Percentiles rank a stretch among this genome's conserved stretches.
Conservation (phyloP, 768 basidiomycete species). For the Termitomyces sp. region DNA sequence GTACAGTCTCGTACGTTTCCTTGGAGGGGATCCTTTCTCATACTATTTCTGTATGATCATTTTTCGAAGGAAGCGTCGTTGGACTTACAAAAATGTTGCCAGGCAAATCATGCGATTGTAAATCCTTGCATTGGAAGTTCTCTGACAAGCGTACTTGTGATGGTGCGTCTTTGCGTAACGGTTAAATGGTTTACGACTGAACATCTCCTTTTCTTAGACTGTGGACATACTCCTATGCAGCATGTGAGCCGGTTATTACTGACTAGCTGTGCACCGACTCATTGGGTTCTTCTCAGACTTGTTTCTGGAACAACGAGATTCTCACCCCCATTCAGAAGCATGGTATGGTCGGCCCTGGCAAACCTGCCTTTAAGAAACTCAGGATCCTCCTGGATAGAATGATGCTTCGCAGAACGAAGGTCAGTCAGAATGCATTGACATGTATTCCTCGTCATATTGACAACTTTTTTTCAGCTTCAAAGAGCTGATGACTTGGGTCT, state of each 20-base stretch:
- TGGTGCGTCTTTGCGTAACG: slow-evolving; percentile 38
- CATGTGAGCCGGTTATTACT: slow-evolving; percentile 45
- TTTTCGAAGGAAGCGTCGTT: neutral
- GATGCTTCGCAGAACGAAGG: slow-evolving; percentile 94
- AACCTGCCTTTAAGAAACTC: slow-evolving; percentile 86
- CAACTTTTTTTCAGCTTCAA: slow-evolving; percentile 59
- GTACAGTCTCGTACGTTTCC: slow-evolving; percentile 89
- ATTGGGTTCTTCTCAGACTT: slow-evolving; percentile 50
- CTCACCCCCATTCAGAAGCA: slow-evolving; percentile 93
- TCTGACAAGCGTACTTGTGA: slow-evolving; percentile 80
- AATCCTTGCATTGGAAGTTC: slow-evolving; percentile 94
- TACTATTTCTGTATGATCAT: slow-evolving; percentile 78
- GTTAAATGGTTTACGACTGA: neutral
- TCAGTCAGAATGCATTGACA: slow-evolving; percentile 17
- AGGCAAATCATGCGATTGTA: slow-evolving; percentile 93
- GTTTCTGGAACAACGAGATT: slow-evolving; percentile 97
- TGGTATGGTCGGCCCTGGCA: slow-evolving; percentile 79
- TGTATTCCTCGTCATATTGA: neutral
- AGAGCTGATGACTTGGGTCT: slow-evolving; percentile 94
- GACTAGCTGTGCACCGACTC: slow-evolving; percentile 4
- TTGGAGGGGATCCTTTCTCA: slow-evolving; percentile 91
- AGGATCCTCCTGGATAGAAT: slow-evolving; percentile 85
- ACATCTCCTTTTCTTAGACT: slow-evolving; percentile 42
- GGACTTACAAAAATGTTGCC: neutral
- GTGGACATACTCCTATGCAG: slow-evolving; percentile 83